Percentiles rank a stretch among this genome's conserved stretches.
phyloP scores from a whole-genome alignment of 2,329 filamentous ascomycete species.

The Botryotinia calthae region DNA sequence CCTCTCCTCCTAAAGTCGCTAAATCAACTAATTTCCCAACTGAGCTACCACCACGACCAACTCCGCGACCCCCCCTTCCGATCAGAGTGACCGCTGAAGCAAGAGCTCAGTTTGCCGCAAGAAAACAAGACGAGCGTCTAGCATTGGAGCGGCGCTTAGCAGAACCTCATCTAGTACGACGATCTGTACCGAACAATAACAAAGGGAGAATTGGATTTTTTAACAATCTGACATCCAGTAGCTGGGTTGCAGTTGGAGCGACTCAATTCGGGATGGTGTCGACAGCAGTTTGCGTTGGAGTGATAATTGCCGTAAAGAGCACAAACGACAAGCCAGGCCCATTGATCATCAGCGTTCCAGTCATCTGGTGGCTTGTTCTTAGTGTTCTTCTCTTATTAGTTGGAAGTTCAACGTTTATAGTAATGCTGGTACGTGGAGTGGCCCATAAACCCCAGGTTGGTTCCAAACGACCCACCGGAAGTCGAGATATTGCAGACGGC shows the following conservation, averaged over 20 bases:
- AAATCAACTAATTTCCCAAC: not conserved
- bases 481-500: not conserved
- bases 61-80: not conserved
- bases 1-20: not conserved
- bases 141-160: not conserved
- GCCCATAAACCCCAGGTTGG: not conserved
- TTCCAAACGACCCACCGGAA: not conserved
- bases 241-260: not conserved
- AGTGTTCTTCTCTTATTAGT: not conserved
- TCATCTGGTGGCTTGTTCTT: not conserved
- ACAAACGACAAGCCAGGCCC: too few relatives aligned
- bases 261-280: not conserved
- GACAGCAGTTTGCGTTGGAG: not conserved
- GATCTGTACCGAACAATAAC: not conserved
- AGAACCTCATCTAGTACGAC: not conserved
- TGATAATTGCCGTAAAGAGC: not conserved
- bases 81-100: conserved; percentile 6
- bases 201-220: not conserved
- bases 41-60: not conserved
- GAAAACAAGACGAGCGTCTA: not conserved
- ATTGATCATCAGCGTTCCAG: not conserved
- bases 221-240: not conserved
- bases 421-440: not conserved
- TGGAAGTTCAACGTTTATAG: not conserved
- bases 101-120: not conserved